These are phyloP conservation scores for Vaccinium macrocarpon DNA, from an alignment of 148 eudicot species.

Conservation along the genomic window DNA sequence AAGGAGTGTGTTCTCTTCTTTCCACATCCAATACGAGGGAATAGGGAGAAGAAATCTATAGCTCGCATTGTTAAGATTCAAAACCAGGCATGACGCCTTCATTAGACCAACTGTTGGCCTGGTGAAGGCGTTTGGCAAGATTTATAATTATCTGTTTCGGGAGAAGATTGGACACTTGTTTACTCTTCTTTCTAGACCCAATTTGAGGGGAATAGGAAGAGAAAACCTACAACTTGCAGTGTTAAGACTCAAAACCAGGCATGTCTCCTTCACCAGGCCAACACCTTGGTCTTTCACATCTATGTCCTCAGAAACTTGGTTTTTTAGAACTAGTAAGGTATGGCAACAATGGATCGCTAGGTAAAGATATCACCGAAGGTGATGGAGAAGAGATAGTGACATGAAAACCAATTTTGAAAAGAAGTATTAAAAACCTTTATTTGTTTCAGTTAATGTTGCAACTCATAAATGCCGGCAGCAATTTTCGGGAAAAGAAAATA, in stretches of 20 bases:
- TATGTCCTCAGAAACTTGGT: background rate
- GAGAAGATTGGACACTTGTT: no score
- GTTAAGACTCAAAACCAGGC: background rate
- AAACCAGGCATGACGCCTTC: no score
- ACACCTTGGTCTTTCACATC: background rate
- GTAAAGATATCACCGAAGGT: background rate
- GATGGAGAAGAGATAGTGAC: background rate
- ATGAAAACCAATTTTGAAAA: background rate
- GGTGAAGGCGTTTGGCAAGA: no score
- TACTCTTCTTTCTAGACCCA: no score
- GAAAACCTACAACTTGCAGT: background rate
- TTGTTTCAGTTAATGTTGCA: background rate
- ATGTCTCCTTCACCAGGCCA: background rate
- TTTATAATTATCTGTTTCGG: no score
- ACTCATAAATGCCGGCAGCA: background rate
- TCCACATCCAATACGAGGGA: no score
- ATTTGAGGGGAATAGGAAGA: background rate
- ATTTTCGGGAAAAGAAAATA: background rate
- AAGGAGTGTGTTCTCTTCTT: no score
- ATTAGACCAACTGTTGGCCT: no score
- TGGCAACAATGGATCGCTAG: background rate
- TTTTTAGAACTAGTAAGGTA: background rate
- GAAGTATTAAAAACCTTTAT: background rate
- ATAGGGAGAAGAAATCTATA: no score
- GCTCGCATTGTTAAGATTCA: no score